These are phyloP conservation scores for Jimgerdemannia flammicorona DNA, from an alignment of 192 early-diverging fungal species.

Conservation along the genomic window DNA sequence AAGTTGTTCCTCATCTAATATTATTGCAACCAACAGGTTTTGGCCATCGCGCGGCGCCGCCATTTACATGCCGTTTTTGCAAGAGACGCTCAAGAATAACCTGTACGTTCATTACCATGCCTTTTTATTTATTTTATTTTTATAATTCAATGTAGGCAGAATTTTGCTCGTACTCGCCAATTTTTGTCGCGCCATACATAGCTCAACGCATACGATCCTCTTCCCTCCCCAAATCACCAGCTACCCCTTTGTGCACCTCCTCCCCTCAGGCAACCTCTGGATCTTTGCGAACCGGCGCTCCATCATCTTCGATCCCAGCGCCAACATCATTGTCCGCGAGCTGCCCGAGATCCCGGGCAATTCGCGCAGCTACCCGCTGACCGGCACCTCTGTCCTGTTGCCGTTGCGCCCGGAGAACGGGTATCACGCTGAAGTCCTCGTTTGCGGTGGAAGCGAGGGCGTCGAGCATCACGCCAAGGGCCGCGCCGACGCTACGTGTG, in stretches of 20 bases:
- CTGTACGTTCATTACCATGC: slow-evolving; percentile 10
- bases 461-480: slow-evolving; percentile 13
- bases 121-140: too few species aligned
- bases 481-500: slow-evolving; percentile 40
- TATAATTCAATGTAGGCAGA: too few species aligned
- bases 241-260: slow-evolving; percentile 45
- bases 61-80: slow-evolving; percentile 29
- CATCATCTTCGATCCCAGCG: slow-evolving; percentile 45
- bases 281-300: slow-evolving; percentile 51
- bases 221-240: slow-evolving; percentile 7
- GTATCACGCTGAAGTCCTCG: slow-evolving; percentile 50
- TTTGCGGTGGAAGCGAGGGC: slow-evolving; percentile 55
- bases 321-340: slow-evolving; percentile 32
- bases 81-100: slow-evolving; percentile 35
- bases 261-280: slow-evolving; percentile 45
- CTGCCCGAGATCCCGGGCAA: slow-evolving; percentile 43
- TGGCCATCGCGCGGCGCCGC: not conserved
- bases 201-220: not conserved
- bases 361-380: slow-evolving; percentile 50
- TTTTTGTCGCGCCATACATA: not conserved
- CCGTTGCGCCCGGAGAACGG: slow-evolving; percentile 52
- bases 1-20: too few species aligned
- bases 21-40: not conserved
- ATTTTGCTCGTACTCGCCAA: not conserved
- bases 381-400: slow-evolving; percentile 51